Base-by-base conservation (phyloP, 2,329 filamentous ascomycete genomes). In the Monosporascus sp. region DNA sequence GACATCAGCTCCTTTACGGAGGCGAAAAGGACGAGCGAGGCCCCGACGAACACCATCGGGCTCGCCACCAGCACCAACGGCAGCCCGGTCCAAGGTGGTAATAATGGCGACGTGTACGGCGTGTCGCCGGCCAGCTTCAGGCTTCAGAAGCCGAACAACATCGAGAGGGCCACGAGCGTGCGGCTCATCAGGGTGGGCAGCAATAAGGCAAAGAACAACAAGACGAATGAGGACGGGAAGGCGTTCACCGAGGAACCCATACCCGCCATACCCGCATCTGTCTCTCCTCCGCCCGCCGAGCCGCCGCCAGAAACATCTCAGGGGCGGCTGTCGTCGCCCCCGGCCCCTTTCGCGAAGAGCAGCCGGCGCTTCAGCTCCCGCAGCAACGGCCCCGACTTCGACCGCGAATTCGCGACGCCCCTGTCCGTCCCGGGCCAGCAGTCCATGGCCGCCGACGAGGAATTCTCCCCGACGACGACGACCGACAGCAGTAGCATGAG, bases 141-240 rank as follows among this genome's bases (percentile, higher is more conserved):
- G 24, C 49, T 68, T 35, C 62, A 68, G 48, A 66, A 65, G 50
- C 57, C 60, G 25, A 58, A 56, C 20, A 62, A 50, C 27, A n/a
- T 67, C 38, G 57, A 57, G 37, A 64, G 59, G 27, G 65, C 64
- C 22, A 66, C 60, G 9, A 61, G 59, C 31, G 65, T 67, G 17
- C 63, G 64, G 17, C 54, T 68, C 31, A 67, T 68, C 44, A 60
- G 64, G 51, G 64, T 68, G 17, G 58, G 60, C 35, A 67, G 58
- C 45, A 53, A 53, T 31, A 67, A 65, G 43, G 49, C 24, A 27
- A 60, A 60, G 24, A 47, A 48, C 31, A 57, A 57, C 25, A 48
- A 48, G 7, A 50, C 41, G 47, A 56, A 53, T 7, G 55, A 60
- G 18, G 60, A 57, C 17, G 37, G 54, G 43, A 55, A 18, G 45